Base-by-base conservation (phyloP, 1,284 basidiomycete species). In the Phellopilus nigrolimitatus region DNA sequence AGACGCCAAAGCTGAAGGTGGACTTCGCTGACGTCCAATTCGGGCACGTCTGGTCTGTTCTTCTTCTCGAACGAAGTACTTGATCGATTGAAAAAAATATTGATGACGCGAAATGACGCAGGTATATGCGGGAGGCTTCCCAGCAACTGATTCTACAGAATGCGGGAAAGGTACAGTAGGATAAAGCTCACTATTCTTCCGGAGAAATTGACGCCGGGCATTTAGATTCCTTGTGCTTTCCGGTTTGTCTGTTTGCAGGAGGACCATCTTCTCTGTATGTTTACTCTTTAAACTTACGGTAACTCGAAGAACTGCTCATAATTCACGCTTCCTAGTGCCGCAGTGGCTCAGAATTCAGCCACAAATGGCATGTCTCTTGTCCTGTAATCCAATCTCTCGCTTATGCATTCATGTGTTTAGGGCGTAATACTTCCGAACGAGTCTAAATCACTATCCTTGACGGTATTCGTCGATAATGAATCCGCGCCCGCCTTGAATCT, bases 381-480 rank as follows among this genome's bases (percentile, higher is more conserved):
- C 17, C 9, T 13, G 15, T 19, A 7, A 17, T 19, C 8, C 6
- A 15, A 10, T 30, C 50, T 40, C 13, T 5, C 9, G 5, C 7
- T 30, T 47, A 38, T 22, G 19, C 39, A 45, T 27, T 55, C 17
- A 15, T 8, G 49, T 19, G 13, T 51, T 12, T 59, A 88, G 83
- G 84, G 82, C 9, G 64, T 90, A 3, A 59, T 90, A 10, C 72
- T 81, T 9, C 82, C 85, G 0, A 71, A 71, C 1, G 76, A 82
- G 58, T 63, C 64, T 6, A 59, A 60, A 2, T 65, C 68, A 3
- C 69, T 88, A 13, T 62, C 64, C 0, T 55, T 88, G n/a, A 72
- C 74, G 3, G 70, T 71, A 6, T 68, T 68, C 54, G 68, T 87
- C 17, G 73, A 80, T 52, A 69, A 74, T 31, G 51, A 60, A 1